Percentiles rank a stretch among this genome's conserved stretches.
phyloP scores from a whole-genome alignment of 1,139 yeast genomes.

The Hansenula sp. region DNA sequence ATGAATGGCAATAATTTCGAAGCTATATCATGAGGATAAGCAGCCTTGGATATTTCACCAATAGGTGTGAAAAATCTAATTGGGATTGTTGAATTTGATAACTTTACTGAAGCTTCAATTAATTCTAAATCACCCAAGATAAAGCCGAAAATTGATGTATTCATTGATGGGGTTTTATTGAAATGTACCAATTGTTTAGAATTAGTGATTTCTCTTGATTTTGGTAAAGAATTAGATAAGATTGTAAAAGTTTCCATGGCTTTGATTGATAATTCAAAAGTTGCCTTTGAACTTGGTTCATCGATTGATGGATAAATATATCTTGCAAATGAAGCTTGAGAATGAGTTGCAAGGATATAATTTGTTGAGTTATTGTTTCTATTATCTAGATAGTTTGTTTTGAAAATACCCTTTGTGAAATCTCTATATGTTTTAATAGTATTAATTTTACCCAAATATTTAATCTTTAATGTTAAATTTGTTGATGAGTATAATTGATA shows the following conservation, averaged over 20 bases:
- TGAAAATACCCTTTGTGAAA: conserved; percentile 62
- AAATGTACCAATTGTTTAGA: conserved; percentile 37
- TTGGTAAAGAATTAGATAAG: conserved; percentile 41
- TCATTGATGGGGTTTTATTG: conserved; percentile 51
- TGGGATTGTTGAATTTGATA: conserved; percentile 32
- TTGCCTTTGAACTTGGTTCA: conserved; percentile 52
- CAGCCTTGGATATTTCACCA: conserved; percentile 45
- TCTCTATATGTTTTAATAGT: conserved; percentile 54
- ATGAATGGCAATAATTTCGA: conserved; percentile 43
- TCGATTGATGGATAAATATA: conserved; percentile 63
- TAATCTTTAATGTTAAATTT: conserved; percentile 14
- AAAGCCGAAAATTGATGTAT: conserved; percentile 62
- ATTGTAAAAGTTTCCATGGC: conserved; percentile 45
- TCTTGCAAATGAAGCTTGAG: conserved; percentile 65
- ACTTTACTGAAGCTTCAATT: conserved; percentile 32
- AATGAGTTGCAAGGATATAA: conserved; percentile 60
- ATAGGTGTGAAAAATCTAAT: conserved; percentile 52
- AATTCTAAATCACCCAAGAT: conserved; percentile 61
- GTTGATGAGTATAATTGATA: conserved; percentile 10
- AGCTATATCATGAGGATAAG: conserved; percentile 42
- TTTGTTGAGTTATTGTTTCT: conserved; percentile 44
- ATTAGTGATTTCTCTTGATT: conserved; percentile 22
- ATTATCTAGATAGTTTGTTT: conserved; percentile 55
- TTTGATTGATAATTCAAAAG: conserved; percentile 43
- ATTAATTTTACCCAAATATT: conserved; percentile 53